These are phyloP conservation scores for Fraxinus pennsylvanica DNA, from an alignment of 257 asterid genomes.

Conservation along the genomic window DNA sequence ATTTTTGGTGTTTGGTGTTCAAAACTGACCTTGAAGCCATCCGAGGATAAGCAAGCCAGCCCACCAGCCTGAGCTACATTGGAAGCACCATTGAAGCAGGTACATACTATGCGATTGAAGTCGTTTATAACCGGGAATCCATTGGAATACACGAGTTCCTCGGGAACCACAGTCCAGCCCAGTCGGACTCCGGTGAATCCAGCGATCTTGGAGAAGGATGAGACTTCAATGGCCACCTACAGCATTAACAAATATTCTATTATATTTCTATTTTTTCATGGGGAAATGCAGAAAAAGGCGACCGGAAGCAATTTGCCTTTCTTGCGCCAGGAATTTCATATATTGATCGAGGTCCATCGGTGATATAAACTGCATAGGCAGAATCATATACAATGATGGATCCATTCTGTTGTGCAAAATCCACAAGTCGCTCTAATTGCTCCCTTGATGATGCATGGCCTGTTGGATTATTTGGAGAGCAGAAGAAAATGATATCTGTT, in stretches of 20 bases:
- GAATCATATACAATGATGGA: constrained; percentile 78
- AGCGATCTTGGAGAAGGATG: constrained; percentile 89
- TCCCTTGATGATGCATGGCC: constrained; percentile 78
- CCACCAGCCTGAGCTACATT: constrained; percentile 91
- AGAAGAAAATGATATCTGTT: constrained; percentile 79
- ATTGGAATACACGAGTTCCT: constrained; percentile 63
- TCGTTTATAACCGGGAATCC: constrained; percentile 83
- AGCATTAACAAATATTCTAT: neutral
- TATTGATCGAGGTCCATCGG: constrained; percentile 75
- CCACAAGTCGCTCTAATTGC: constrained; percentile 60
- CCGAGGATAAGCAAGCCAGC: constrained; percentile 63
- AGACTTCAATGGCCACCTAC: constrained; percentile 89
- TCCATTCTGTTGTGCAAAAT: constrained; percentile 68
- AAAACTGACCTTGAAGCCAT: constrained; percentile 63
- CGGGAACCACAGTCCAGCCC: constrained; percentile 93
- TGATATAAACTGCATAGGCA: constrained; percentile 64
- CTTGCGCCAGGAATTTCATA: constrained; percentile 77
- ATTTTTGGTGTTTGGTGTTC: constrained; percentile 1
- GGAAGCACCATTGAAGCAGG: constrained; percentile 91
- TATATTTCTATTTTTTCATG: neutral
- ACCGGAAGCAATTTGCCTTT: constrained; percentile 42
- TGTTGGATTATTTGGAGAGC: constrained; percentile 88
- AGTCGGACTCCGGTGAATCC: constrained; percentile 94
- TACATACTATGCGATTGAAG: constrained; percentile 67
- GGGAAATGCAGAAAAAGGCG: neutral